Evolutionary conservation across 2,329 filamentous ascomycete species (phyloP), one percentile per base, ranked within the genome.

Genomic region (Microcera coccophila): DNA sequence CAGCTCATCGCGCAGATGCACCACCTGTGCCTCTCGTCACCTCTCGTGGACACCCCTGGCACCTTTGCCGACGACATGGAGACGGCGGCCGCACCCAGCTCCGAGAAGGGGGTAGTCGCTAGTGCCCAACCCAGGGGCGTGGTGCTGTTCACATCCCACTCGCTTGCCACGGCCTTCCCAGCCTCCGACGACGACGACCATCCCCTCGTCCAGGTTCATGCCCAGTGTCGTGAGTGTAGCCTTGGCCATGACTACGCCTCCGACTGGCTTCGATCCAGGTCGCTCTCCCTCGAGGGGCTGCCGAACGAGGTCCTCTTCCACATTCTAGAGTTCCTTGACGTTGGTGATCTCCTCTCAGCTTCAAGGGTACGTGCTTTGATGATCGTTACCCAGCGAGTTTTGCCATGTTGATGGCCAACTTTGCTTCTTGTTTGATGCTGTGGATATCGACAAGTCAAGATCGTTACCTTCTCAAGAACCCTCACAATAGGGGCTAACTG

Each of bases 261-360:
- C n/a, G n/a, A n/a, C n/a, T 32, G 36, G 33, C 32, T 32, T 20
- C 24, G 35, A 4, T 19, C 17, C 29, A 35, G 35, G n/a, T 38
- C 49, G 24, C 38, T 52, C 45, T 51, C 58, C 43, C 53, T 67
- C 62, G 66, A 70, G 39, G 59, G 62, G 32, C 62, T 82, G 36
- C 78, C 78, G 18, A 79, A 75, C 59, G 78, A 82, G 61, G 60
- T 81, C 20, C 61, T 81, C 40, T 69, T 76, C 48, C 71, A 77
- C 43, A 75, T 82, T 32, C 63, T 81, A 48, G 67, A 70, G 40
- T 78, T 73, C 51, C 63, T 82, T 42, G 78, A 82, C 48, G 75
- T 81, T 35, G 68, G 67, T 57, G 78, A 82, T 59, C 61, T 81
- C 45, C 63, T 81, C 39, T 67, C 71, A 47, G 70, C 69, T 40